Conservation (phyloP, 805 yeast genomes). For the Pichia heedii region DNA sequence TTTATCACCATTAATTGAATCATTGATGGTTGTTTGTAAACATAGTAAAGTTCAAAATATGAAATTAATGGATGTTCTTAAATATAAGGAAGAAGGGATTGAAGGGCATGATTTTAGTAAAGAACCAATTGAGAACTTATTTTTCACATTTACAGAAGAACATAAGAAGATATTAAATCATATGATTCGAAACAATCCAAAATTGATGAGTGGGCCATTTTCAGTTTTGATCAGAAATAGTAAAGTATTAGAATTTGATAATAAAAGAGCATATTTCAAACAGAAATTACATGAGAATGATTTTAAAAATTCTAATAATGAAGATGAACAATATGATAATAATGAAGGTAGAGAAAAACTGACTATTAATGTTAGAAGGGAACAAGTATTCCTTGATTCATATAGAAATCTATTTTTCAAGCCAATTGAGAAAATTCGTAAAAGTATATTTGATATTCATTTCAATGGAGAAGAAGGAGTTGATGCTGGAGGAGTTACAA, state of each 20-base stretch:
- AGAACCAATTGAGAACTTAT: conserved; percentile 69
- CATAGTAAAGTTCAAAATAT: conserved; percentile 59
- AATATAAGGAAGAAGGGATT: conserved; percentile 56
- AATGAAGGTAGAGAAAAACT: conserved; percentile 35
- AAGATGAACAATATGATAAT: conserved; percentile 31
- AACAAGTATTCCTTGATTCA: conserved; percentile 86
- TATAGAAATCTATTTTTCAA: conserved; percentile 77
- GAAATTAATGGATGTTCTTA: conserved; percentile 44
- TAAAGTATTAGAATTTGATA: conserved; percentile 86
- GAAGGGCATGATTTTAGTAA: conserved; percentile 48
- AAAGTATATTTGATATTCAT: conserved; percentile 65
- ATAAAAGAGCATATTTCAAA: conserved; percentile 78
- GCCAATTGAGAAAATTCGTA: conserved; percentile 60
- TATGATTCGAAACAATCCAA: conserved; percentile 86
- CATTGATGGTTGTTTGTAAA: conserved; percentile 93
- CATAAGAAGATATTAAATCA: conserved; percentile 82
- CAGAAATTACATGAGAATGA: conserved; percentile 46
- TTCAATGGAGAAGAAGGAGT: conserved; percentile 93
- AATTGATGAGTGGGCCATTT: conserved; percentile 93
- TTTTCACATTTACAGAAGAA: conserved; percentile 80
- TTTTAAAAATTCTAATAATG: no score
- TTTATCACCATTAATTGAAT: conserved; percentile 77
- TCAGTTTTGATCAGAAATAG: conserved; percentile 83
- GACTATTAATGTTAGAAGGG: conserved; percentile 67
- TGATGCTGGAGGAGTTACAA: conserved; percentile 96